Evolutionary conservation across 1,284 basidiomycete species (phyloP).

Genomic region (Apiotrichum gracile): DNA sequence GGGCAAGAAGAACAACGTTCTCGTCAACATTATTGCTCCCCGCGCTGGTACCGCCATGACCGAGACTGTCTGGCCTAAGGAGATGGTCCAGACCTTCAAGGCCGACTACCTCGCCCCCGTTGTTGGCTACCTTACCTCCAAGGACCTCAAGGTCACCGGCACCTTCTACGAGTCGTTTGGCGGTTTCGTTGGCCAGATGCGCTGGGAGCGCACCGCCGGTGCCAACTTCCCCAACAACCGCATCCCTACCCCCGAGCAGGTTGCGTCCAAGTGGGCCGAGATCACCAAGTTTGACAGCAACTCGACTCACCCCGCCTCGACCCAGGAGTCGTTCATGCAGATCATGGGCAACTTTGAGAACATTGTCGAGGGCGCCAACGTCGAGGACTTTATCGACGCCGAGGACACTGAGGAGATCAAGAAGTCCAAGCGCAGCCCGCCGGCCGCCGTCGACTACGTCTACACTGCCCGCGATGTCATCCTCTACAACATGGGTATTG

Average conservation of each 20-base stretch:
- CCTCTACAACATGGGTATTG: conserved; percentile 91
- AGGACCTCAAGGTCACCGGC: conserved; percentile 68
- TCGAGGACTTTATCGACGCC: conserved; percentile 63
- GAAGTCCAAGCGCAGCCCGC: conserved; percentile 65
- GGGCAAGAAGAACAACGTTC: conserved; percentile 83
- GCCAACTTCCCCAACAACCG: conserved; percentile 69
- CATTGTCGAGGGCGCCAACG: conserved; percentile 55
- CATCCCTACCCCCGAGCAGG: conserved; percentile 68
- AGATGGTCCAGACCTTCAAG: conserved; percentile 75
- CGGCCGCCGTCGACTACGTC: conserved; percentile 58
- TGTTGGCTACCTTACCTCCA: conserved; percentile 84
- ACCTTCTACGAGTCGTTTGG: conserved; percentile 82
- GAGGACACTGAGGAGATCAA: conserved; percentile 80
- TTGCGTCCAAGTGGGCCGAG: conserved; percentile 68
- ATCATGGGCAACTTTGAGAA: conserved; percentile 78
- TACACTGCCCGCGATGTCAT: conserved; percentile 90
- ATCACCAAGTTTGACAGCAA: conserved; percentile 74
- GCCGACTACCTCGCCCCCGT: conserved; percentile 87
- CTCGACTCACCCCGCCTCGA: conserved; percentile 67
- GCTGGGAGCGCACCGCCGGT: conserved; percentile 86
- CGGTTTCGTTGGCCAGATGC: conserved; percentile 85
- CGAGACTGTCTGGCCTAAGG: conserved; percentile 74
- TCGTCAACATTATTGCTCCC: conserved; percentile 83
- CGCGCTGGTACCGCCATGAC: conserved; percentile 90
- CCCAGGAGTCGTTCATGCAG: conserved; percentile 67